Conservation (phyloP, 2,329 filamentous ascomycete genomes). For the Immersiporthe knoxdaviesiana region DNA sequence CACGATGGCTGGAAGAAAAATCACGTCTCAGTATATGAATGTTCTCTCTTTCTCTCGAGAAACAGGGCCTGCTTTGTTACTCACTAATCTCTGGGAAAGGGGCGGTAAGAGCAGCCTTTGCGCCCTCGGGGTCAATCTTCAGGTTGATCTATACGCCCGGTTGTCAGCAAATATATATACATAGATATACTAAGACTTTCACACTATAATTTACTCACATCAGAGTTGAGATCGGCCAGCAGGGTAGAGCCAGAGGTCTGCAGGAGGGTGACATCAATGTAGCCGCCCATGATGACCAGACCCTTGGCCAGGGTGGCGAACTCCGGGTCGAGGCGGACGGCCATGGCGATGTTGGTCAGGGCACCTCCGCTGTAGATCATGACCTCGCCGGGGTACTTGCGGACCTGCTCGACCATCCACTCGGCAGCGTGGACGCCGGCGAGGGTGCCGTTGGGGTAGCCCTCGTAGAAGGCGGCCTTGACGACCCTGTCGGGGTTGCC, state of each 20-base stretch:
- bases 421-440: slow-evolving; percentile 45
- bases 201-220: slow-evolving; percentile 32
- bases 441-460: slow-evolving; percentile 49
- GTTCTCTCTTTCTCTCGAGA: no score
- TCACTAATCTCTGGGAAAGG: slow-evolving; percentile 48
- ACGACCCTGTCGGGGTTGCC: slow-evolving; percentile 47
- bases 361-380: slow-evolving; percentile 50
- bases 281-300: slow-evolving; percentile 55
- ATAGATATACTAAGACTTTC: no score
- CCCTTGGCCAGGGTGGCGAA: slow-evolving; percentile 51
- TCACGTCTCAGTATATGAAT: background rate
- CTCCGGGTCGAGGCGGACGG: slow-evolving; percentile 47
- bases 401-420: slow-evolving; percentile 53
- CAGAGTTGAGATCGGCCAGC: slow-evolving; percentile 36
- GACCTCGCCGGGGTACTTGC: slow-evolving; percentile 54
- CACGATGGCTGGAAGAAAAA: slow-evolving; percentile 39
- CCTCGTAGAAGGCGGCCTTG: slow-evolving; percentile 47
- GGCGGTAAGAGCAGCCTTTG: slow-evolving; percentile 53
- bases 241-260: slow-evolving; percentile 33
- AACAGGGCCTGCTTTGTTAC: background rate
- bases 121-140: slow-evolving; percentile 54
- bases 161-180: no score
- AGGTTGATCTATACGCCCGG: slow-evolving; percentile 47
- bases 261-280: slow-evolving; percentile 47
- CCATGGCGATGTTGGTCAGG: slow-evolving; percentile 53